Percentiles rank a stretch among this genome's conserved stretches.
These are phyloP conservation scores for Chrysopogon serrulatus DNA, from an alignment of 176 grass and related monocot species.

Conservation along the genomic window DNA sequence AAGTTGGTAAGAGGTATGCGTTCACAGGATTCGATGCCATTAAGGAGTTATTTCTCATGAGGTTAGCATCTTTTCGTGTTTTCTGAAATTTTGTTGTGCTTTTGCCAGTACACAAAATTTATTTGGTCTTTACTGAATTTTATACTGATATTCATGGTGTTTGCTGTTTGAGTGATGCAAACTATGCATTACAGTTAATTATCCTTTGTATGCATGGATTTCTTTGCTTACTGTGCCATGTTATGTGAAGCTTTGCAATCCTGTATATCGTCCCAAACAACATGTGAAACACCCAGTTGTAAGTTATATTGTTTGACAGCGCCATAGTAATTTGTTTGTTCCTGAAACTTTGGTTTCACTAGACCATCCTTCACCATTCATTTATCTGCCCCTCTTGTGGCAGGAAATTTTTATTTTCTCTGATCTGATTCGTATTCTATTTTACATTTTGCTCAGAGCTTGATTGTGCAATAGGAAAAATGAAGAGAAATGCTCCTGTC, in stretches of 20 bases:
- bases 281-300: not conserved
- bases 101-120: not conserved
- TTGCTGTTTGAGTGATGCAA: not conserved
- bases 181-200: not conserved
- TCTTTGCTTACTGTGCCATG: not conserved
- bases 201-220: not conserved
- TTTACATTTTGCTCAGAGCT: not conserved
- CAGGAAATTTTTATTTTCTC: not conserved
- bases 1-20: slow-evolving; percentile 93
- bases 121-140: not conserved
- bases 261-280: not conserved
- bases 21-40: slow-evolving; percentile 95
- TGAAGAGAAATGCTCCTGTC: not conserved
- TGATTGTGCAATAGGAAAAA: not conserved
- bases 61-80: slow-evolving; percentile 41
- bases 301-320: not conserved
- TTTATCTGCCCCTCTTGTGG: not conserved
- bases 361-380: not conserved
- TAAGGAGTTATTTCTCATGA: slow-evolving; percentile 82
- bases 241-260: not conserved
- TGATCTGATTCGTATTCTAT: not conserved
- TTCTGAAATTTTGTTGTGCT: not conserved
- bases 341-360: not conserved
- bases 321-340: not conserved
- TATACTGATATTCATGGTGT: not conserved